phyloP scores from a whole-genome alignment of 1,284 basidiomycete species.

The Cryptococcus sp. region DNA sequence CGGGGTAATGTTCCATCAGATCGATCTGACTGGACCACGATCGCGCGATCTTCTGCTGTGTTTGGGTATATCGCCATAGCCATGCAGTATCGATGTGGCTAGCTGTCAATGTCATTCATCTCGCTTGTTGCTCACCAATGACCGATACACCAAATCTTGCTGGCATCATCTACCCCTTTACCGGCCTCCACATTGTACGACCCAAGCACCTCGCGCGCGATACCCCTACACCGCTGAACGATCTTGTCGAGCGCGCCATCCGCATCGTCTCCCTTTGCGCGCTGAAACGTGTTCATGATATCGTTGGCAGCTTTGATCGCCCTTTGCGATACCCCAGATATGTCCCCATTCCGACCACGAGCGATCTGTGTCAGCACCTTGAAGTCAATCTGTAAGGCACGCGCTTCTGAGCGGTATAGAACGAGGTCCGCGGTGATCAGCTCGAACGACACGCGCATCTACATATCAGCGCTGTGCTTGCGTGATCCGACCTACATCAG shows the following conservation, averaged over 20 bases:
- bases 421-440: constrained; percentile 77
- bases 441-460: constrained; percentile 64
- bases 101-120: not conserved
- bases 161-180: constrained; percentile 50
- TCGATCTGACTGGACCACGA: constrained; percentile 85
- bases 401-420: constrained; percentile 79
- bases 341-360: constrained; percentile 53
- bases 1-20: constrained; percentile 93
- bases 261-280: constrained; percentile 56
- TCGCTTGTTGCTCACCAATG: constrained; percentile 25
- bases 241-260: constrained; percentile 54
- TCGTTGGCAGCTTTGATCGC: constrained; percentile 76
- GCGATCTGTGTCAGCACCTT: constrained; percentile 70
- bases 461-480: not conserved
- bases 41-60: constrained; percentile 89
- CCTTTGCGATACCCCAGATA: constrained; percentile 69
- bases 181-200: too few species aligned
- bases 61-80: constrained; percentile 89
- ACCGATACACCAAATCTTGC: constrained; percentile 32
- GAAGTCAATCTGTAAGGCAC: constrained; percentile 81
- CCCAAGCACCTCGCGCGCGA: constrained; percentile 80
- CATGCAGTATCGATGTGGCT: constrained; percentile 78
- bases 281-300: constrained; percentile 78
- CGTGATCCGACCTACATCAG: constrained; percentile 7
- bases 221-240: constrained; percentile 58